Base-by-base conservation (phyloP, 352 stramenopile genomes). In the Phytophthora meadii region DNA sequence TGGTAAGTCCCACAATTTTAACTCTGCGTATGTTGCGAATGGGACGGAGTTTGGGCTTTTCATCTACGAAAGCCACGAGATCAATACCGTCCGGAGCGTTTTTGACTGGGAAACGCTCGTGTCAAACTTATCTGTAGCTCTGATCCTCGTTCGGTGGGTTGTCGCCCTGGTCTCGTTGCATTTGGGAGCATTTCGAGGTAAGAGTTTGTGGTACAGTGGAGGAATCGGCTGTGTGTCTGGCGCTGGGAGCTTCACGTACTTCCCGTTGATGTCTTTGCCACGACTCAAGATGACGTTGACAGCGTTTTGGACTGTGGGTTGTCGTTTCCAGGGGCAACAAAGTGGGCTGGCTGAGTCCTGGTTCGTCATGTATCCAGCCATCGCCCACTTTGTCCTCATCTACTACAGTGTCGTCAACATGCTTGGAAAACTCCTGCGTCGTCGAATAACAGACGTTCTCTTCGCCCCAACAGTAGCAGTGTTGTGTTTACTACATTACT, bases 321-420 rank as follows among this genome's bases (percentile, higher is more conserved):
- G 53, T 34, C 30, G 55, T 3, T 81, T 84, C 42, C 65, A 84
- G 61, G 74, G 75, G 2, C 52, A 78, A 12, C 66, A 83, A 51
- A 10, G 15, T 9, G 68, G 61, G 0, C 25, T 83, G 6, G 19
- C 65, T 0, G 68, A 79, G 14, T 42, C 74, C 0, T 86, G 74
- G 77, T 81, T 77, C 40, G 64, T 44, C 76, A 70, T 28, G 54
- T 54, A 7, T 28, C 17, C 1, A 52, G 62, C n/a, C n/a, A 25
- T 25, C 40, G n/a, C n/a, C 40, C n/a, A 25, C n/a, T 46, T 25
- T 25, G 40, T 46, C 17, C 40, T 46, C 63, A 15, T 25, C 7
- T 46, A 46, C 5, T 46, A 25, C 40, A 46, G n/a, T 7, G 17
- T 46, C 15, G 9, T 46, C 40, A 25, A 46, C n/a, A 22, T 10